A percentile compares a stretch with the other conserved stretches of the same genome.
Evolutionary conservation across 441 rosid genomes (phyloP).

Genomic region (Monsonia emarginata): DNA sequence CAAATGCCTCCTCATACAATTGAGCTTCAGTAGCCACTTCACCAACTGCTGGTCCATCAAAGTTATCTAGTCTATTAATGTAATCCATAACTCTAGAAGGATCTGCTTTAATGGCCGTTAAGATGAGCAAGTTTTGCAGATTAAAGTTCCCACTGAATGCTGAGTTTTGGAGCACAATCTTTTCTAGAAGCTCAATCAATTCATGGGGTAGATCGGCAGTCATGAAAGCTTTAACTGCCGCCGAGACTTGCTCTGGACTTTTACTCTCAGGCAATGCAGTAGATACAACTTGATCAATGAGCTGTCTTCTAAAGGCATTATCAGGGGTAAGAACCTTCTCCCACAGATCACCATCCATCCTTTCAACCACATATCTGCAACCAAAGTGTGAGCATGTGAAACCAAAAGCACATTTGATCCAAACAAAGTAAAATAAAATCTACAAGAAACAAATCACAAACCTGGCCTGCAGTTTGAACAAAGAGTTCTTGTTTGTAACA

Average conservation of each 20-base stretch:
- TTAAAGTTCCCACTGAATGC: slow-evolving; percentile 99
- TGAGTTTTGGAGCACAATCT: slow-evolving; percentile 97
- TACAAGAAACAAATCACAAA: slow-evolving; percentile 35
- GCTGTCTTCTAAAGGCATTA: slow-evolving; percentile 87
- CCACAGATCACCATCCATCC: slow-evolving; percentile 99
- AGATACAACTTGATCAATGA: slow-evolving; percentile 96
- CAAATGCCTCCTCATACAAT: slow-evolving; percentile 83
- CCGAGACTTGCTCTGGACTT: slow-evolving; percentile 99
- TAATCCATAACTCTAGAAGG: slow-evolving; percentile 99
- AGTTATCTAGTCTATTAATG: slow-evolving; percentile 87
- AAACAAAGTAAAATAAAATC: too few relatives aligned
- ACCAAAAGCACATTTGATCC: too few relatives aligned
- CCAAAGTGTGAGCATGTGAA: too few relatives aligned
- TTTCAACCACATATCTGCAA: slow-evolving; percentile 98
- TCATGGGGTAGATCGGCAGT: slow-evolving; percentile 98
- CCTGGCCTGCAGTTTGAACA: slow-evolving; percentile 99
- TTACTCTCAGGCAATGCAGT: slow-evolving; percentile 99
- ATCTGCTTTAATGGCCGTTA: slow-evolving; percentile 97
- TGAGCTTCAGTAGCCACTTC: slow-evolving; percentile 96
- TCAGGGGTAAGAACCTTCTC: slow-evolving; percentile 92
- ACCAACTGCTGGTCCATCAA: slow-evolving; percentile 99
- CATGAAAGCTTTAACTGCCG: slow-evolving; percentile 99
- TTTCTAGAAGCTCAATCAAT: slow-evolving; percentile 96
- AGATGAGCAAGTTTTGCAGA: slow-evolving; percentile 86
- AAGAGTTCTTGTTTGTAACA: slow-evolving; percentile 92